A percentile compares a stretch with the other conserved stretches of the same genome.
Evolutionary conservation across 306 rosid genomes (phyloP).

Genomic region (Inga oerstediana): DNA sequence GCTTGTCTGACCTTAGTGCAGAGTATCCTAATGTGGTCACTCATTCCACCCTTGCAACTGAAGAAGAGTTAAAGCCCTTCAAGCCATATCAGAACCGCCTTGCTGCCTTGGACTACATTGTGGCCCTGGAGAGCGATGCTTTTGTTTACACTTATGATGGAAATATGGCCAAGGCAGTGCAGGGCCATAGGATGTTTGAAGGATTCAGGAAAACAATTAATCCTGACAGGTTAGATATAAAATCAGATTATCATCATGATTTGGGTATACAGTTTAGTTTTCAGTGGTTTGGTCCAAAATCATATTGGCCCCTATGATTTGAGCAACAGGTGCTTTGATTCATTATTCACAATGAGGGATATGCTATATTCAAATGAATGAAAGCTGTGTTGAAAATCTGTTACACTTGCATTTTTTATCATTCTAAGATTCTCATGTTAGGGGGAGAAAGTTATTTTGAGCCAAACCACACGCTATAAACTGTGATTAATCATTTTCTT

Average conservation of each 20-base stretch:
- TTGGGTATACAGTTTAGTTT: neutral
- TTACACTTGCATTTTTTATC: neutral
- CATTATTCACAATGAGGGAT: neutral
- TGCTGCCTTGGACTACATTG: constrained; percentile 90
- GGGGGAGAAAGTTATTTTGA: neutral
- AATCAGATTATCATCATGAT: neutral
- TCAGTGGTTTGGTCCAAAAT: neutral
- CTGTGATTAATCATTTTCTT: neutral
- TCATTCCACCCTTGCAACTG: constrained; percentile 87
- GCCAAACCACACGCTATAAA: neutral
- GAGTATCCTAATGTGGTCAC: constrained; percentile 83
- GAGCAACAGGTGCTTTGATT: neutral
- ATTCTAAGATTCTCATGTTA: neutral
- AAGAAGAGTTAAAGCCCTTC: constrained; percentile 80
- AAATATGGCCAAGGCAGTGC: constrained; percentile 99
- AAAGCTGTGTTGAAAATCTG: neutral
- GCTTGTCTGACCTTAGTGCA: constrained; percentile 63
- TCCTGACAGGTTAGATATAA: constrained; percentile 77
- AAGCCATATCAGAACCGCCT: constrained; percentile 86
- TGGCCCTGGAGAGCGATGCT: constrained; percentile 90
- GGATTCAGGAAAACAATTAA: constrained; percentile 89
- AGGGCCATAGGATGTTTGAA: constrained; percentile 91
- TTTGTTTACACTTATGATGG: constrained; percentile 97
- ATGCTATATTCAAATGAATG: neutral
- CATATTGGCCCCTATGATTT: neutral